Percentiles rank a stretch among this genome's conserved stretches.
These are phyloP conservation scores for Silene vulgaris DNA, from an alignment of 179 eudicot species.

Conservation along the genomic window DNA sequence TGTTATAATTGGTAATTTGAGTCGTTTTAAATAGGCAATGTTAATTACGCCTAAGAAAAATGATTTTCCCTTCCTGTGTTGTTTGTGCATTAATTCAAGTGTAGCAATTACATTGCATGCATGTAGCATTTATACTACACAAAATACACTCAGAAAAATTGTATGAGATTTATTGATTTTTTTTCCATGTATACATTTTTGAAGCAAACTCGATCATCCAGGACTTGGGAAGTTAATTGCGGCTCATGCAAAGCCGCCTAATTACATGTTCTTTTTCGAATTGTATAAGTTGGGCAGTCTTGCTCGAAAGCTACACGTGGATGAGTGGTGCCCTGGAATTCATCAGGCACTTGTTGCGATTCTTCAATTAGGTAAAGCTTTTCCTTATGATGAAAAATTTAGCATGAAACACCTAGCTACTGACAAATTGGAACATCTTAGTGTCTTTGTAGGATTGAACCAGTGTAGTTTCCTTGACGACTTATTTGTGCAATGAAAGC, in stretches of 20 bases:
- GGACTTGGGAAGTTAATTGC: constrained; percentile 73
- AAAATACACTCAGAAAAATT: no score
- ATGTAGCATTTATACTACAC: no score
- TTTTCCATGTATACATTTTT: constrained; percentile 16
- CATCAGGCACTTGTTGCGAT: constrained; percentile 47
- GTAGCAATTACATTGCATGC: neutral
- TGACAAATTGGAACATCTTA: neutral
- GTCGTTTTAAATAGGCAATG: neutral
- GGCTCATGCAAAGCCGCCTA: constrained; percentile 90
- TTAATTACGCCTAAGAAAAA: neutral
- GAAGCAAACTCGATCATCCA: constrained; percentile 88
- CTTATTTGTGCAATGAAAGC: neutral
- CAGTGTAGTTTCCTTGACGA: neutral
- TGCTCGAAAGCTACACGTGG: constrained; percentile 72
- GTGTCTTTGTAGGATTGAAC: neutral
- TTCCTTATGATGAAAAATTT: neutral
- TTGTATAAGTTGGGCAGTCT: constrained; percentile 67
- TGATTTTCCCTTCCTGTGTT: neutral
- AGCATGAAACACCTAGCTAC: neutral
- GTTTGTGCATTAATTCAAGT: neutral
- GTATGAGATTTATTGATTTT: neutral
- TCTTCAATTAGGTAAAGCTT: constrained; percentile 51
- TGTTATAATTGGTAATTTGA: neutral
- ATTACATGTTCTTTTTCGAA: constrained; percentile 86
- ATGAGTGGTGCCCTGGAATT: constrained; percentile 75